Base-by-base conservation (phyloP, 2,329 filamentous ascomycete species). In the Pseudodiploospora longispora region DNA sequence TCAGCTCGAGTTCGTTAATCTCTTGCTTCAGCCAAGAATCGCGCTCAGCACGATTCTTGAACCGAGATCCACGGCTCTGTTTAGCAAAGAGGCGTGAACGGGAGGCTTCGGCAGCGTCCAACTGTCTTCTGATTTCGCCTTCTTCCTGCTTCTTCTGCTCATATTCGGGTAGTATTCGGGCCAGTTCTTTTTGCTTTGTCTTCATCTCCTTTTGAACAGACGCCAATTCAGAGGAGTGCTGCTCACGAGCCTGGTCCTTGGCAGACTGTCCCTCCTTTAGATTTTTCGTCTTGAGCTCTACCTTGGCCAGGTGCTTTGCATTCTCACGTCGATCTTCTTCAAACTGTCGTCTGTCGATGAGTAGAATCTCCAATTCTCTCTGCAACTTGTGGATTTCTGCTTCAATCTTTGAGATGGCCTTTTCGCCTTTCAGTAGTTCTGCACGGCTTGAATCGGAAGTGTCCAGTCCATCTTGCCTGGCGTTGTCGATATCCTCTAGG, bases 281-380 rank as follows among this genome's bases (percentile, higher is more conserved):
- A 36, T 79, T 82, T 61, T 93, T 94, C 44, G 88, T 77, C 49
- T 87, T 85, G 31, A 97, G 72, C 63, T 98, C 93, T 3, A 86
- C 76, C 62, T 95, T 90, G 4, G 93, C 94, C 53, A 85, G 81
- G 6, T 77, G 69, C 57, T 88, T 87, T 5, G 89, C 85, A 30
- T 79, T 79, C 33, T 95, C 88, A 40, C 85, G 85, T 50, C 89
- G 82, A 58, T 98, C 93, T 50, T 91, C 85, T 55, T 98, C 93
- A 6, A 94, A 75, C 59, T 97, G 89, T 37, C 79, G 75, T 53
- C 88, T 85, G 57, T 98, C 93, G 36, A 94, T 82, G 51, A 82
- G 82, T 28, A 95, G 71, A 31, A 96, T 79, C 47, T 95, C 87
- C 56, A 95, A 78, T 54, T 94, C 81, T 54, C 91, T 85, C 57